These are phyloP conservation scores for Cicer yamashitae DNA, from an alignment of 306 rosid genomes.

Conservation along the genomic window DNA sequence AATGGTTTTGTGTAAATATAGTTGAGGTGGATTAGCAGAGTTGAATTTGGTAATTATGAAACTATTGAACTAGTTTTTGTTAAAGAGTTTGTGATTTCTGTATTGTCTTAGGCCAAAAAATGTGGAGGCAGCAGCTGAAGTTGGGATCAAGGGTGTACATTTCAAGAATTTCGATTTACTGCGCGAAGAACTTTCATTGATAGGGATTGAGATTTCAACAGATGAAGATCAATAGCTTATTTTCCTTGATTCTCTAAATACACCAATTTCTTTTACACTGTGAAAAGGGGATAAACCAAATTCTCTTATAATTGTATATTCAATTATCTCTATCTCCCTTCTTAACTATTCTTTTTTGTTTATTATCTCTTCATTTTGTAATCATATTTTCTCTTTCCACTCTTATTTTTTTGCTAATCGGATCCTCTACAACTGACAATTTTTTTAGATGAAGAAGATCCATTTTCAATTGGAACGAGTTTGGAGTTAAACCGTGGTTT, in stretches of 20 bases:
- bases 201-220: constrained; percentile 62
- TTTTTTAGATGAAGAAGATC: too few species aligned
- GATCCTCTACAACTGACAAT: too few species aligned
- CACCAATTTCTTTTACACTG: constrained; percentile 20
- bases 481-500: too few species aligned
- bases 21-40: not conserved
- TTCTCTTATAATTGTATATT: constrained; percentile 32
- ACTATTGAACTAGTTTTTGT: constrained; percentile 6
- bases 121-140: constrained; percentile 79
- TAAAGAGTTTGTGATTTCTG: constrained; percentile 4
- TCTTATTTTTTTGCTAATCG: too few species aligned
- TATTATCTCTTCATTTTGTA: too few species aligned
- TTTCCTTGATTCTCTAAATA: constrained; percentile 1
- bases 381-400: too few species aligned
- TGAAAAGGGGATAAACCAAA: constrained; percentile 34
- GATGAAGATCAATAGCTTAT: constrained; percentile 42
- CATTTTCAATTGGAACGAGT: too few species aligned
- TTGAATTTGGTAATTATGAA: not conserved
- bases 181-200: constrained; percentile 58
- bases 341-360: too few species aligned
- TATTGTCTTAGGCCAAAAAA: constrained; percentile 59
- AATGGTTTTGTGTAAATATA: too few species aligned
- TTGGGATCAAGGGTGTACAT: constrained; percentile 77
- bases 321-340: not conserved
- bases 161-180: constrained; percentile 65